Evolutionary conservation across 2,329 filamentous ascomycete genomes (phyloP).

Genomic region (Fusarium duplospermum): DNA sequence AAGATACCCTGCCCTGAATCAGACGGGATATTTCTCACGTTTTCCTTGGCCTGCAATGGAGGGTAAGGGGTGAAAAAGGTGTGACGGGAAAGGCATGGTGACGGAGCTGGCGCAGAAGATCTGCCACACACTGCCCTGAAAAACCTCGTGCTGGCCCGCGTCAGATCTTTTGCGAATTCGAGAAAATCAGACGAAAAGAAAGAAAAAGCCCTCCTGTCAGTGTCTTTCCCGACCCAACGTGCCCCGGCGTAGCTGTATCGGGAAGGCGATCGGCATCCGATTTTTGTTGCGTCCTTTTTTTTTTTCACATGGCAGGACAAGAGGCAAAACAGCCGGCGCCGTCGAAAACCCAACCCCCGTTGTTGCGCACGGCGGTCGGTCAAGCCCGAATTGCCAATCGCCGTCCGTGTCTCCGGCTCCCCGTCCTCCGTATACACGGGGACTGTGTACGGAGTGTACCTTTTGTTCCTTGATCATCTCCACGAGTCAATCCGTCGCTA

Average conservation of each 20-base stretch:
- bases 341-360: slow-evolving; percentile 3
- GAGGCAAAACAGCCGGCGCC: slow-evolving; percentile 20
- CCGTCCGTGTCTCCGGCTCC: neutral
- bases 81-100: slow-evolving; percentile 8
- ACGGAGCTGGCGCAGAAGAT: slow-evolving; percentile 26
- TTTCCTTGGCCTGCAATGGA: slow-evolving; percentile 34
- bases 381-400: slow-evolving; percentile 22
- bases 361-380: neutral
- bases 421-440: slow-evolving; percentile 21
- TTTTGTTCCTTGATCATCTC: slow-evolving; percentile 5
- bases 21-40: slow-evolving; percentile 28
- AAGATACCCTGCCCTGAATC: slow-evolving; percentile 12
- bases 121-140: slow-evolving; percentile 2
- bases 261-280: slow-evolving; percentile 20
- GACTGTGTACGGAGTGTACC: neutral
- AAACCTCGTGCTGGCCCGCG: slow-evolving; percentile 14
- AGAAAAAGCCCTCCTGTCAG: slow-evolving; percentile 7
- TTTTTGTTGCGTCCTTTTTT: neutral
- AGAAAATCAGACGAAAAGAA: neutral
- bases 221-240: slow-evolving; percentile 4
- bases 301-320: slow-evolving; percentile 10
- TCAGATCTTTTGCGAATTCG: neutral
- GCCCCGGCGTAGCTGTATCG: slow-evolving; percentile 8
- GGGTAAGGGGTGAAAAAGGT: slow-evolving; percentile 9
- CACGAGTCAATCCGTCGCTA: slow-evolving; percentile 31